A percentile compares a stretch with the other conserved stretches of the same genome.
phyloP scores from a whole-genome alignment of 108 stramenopile species.

The Skeletonema tropicum region DNA sequence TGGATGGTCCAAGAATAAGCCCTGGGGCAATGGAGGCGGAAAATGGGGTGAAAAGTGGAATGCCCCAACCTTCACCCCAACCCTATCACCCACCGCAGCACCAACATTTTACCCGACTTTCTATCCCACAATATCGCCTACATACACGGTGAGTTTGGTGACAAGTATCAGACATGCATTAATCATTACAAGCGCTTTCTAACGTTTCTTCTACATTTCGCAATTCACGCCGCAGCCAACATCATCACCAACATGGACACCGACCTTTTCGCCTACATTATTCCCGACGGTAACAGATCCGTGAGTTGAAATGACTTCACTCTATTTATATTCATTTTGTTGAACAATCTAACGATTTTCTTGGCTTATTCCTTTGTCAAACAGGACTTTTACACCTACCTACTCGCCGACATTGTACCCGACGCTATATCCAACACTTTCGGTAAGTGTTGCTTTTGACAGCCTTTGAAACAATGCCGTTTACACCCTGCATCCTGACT shows the following conservation, averaged over 20 bases:
- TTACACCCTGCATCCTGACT: no score
- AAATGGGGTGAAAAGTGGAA: background rate
- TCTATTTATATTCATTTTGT: background rate
- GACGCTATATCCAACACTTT: background rate
- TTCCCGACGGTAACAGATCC: background rate
- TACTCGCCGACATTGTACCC: background rate
- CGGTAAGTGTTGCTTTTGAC: background rate
- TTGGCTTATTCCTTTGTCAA: background rate
- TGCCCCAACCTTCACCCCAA: background rate
- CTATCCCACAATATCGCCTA: background rate
- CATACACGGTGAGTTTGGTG: background rate
- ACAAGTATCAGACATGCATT: background rate
- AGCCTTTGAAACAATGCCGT: background rate
- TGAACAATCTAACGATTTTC: background rate
- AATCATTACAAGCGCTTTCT: background rate
- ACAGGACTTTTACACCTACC: background rate
- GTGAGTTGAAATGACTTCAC: background rate
- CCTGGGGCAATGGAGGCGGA: background rate
- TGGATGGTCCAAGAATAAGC: background rate
- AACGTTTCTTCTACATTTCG: background rate
- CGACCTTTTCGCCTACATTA: background rate
- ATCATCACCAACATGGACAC: background rate
- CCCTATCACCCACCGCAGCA: background rate
- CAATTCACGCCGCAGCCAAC: background rate
- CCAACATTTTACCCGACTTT: constrained; percentile 9